Conservation (phyloP, 2,329 filamentous ascomycete species). For the Nemania serpens region DNA sequence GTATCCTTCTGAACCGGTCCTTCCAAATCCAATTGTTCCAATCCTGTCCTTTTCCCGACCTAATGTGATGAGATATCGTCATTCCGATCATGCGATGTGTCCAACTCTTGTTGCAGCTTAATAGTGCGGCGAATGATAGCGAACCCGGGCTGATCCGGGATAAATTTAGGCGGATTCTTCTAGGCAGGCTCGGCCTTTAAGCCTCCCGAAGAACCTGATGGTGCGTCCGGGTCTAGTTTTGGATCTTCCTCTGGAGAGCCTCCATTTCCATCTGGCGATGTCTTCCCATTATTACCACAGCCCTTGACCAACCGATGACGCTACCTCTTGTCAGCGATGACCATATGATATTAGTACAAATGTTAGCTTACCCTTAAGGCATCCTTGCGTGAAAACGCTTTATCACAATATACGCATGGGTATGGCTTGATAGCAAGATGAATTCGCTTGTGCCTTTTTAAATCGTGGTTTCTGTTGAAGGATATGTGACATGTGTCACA, state of each 20-base stretch:
- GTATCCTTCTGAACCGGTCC: constrained; percentile 26
- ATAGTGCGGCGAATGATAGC: background rate
- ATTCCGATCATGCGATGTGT: constrained; percentile 13
- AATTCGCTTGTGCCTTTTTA: constrained; percentile 95
- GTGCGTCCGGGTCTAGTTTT: constrained; percentile 30
- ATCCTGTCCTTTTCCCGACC: constrained; percentile 18
- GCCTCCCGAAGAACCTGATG: constrained; percentile 13
- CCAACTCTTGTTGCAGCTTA: constrained; percentile 5
- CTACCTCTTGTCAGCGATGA: constrained; percentile 45
- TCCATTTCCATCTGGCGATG: constrained; percentile 31
- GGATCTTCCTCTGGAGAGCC: constrained; percentile 32
- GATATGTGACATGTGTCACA: constrained; percentile 91
- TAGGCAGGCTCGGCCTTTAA: constrained; percentile 31
- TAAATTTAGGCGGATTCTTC: background rate
- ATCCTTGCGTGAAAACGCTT: constrained; percentile 96
- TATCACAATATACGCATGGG: constrained; percentile 88
- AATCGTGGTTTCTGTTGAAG: constrained; percentile 94
- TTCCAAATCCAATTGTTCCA: constrained; percentile 21
- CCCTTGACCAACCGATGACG: constrained; percentile 68
- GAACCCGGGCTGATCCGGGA: background rate
- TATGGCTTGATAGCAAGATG: constrained; percentile 96
- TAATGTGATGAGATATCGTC: constrained; percentile 19
- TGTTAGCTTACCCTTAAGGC: constrained; percentile 79
- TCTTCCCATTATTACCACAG: constrained; percentile 52
- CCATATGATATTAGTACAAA: background rate